Evolutionary conservation across 2,329 filamentous ascomycete genomes (phyloP).

Genomic region (Xylaria hypoxylon): DNA sequence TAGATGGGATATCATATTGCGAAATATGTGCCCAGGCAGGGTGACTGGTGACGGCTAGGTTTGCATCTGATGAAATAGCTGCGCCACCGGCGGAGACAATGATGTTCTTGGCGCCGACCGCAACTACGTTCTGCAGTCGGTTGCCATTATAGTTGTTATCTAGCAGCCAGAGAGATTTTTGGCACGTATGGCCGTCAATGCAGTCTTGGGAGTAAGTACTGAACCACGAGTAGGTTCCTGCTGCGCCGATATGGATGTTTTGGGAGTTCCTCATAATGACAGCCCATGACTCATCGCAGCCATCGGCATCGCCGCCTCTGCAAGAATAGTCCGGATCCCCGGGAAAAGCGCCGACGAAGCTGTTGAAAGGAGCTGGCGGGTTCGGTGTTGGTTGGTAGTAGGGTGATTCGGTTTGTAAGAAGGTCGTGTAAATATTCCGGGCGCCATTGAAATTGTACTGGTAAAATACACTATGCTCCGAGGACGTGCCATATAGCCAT

Average conservation of each 20-base stretch:
- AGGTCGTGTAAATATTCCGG: slow-evolving; percentile 70
- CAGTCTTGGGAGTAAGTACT: slow-evolving; percentile 31
- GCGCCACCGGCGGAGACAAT: slow-evolving; percentile 13
- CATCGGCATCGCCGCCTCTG: slow-evolving; percentile 43
- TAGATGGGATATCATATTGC: slow-evolving; percentile 20
- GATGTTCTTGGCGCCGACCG: slow-evolving; percentile 34
- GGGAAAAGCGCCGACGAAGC: slow-evolving; percentile 54
- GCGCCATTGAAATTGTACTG: slow-evolving; percentile 75
- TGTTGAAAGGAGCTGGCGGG: slow-evolving; percentile 66
- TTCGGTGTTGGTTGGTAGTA: slow-evolving; percentile 77
- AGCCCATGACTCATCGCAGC: slow-evolving; percentile 72
- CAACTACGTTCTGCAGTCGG: slow-evolving; percentile 22
- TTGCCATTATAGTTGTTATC: slow-evolving; percentile 20
- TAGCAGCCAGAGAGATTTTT: slow-evolving; percentile 25
- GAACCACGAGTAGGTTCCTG: slow-evolving; percentile 56
- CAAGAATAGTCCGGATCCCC: slow-evolving; percentile 38
- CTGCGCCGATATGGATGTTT: slow-evolving; percentile 70
- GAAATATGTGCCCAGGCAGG: slow-evolving; percentile 27
- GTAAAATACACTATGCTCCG: slow-evolving; percentile 75
- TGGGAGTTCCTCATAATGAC: slow-evolving; percentile 68
- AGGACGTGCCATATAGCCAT: slow-evolving; percentile 75
- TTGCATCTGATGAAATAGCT: slow-evolving; percentile 16
- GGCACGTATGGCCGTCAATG: slow-evolving; percentile 29
- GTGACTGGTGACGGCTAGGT: slow-evolving; percentile 23
- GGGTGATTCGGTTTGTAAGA: slow-evolving; percentile 76